Percentiles rank a stretch among this genome's conserved stretches.
Evolutionary conservation across 164 flowering plant species (phyloP).

Genomic region (Hamamelis virginiana): DNA sequence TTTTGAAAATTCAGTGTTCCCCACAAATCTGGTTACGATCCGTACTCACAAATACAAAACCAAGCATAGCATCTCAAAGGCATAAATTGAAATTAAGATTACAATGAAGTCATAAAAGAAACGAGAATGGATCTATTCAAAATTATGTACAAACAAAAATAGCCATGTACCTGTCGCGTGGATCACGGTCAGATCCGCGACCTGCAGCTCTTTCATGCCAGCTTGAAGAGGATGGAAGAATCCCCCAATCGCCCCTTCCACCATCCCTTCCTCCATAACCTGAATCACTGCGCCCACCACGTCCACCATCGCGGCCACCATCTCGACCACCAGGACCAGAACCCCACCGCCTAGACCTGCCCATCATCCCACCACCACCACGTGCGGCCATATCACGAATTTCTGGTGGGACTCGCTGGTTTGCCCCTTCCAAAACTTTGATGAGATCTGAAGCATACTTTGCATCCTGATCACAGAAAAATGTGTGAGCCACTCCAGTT

Average conservation of each 20-base stretch:
- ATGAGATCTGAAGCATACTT: constrained; percentile 78
- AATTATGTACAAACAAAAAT: background rate
- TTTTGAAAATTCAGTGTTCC: too few relatives aligned
- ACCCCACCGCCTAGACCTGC: constrained; percentile 57
- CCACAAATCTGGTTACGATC: too few relatives aligned
- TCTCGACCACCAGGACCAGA: constrained; percentile 44
- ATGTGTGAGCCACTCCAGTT: constrained; percentile 78
- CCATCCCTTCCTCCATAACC: constrained; percentile 41
- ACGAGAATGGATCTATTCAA: too few relatives aligned
- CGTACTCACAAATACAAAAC: background rate
- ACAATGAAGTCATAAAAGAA: too few relatives aligned
- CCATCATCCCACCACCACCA: constrained; percentile 73
- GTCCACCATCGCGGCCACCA: constrained; percentile 51
- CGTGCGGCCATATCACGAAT: constrained; percentile 68
- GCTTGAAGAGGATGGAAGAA: constrained; percentile 26
- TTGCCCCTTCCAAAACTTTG: constrained; percentile 82
- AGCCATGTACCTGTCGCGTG: constrained; percentile 44
- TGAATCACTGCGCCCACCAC: constrained; percentile 43
- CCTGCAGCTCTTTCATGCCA: constrained; percentile 43
- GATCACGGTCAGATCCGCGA: constrained; percentile 35
- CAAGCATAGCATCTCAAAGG: background rate
- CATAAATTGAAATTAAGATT: background rate
- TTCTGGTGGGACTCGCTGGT: constrained; percentile 73
- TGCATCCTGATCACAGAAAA: constrained; percentile 77
- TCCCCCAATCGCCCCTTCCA: constrained; percentile 41